Conservation (phyloP, 2,329 filamentous ascomycete species). For the Ophiosphaerella narmari region DNA sequence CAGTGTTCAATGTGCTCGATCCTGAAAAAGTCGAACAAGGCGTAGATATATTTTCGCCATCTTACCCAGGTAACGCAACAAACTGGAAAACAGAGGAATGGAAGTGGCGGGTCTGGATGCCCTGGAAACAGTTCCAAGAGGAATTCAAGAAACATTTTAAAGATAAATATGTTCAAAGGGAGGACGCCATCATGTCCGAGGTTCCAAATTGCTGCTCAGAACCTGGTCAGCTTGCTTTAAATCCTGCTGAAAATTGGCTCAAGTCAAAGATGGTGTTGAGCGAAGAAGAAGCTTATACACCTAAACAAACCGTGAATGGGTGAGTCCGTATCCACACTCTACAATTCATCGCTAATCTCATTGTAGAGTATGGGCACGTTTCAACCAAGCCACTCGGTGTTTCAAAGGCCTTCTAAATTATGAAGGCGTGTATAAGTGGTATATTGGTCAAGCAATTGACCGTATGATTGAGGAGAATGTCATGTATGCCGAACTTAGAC, state of each 20-base stretch:
- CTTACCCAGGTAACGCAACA: slow-evolving; percentile 50
- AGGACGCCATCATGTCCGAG: slow-evolving; percentile 3
- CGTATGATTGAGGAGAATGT: slow-evolving; percentile 68
- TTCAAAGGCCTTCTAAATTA: slow-evolving; percentile 76
- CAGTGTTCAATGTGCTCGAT: slow-evolving; percentile 63
- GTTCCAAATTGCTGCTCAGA: slow-evolving; percentile 20
- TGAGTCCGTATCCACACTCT: slow-evolving; percentile 40
- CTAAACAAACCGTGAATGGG: slow-evolving; percentile 57
- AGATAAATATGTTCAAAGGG: slow-evolving; percentile 12
- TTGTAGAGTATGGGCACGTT: slow-evolving; percentile 59
- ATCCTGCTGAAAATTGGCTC: slow-evolving; percentile 58
- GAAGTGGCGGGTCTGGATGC: slow-evolving; percentile 47
- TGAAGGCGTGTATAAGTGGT: slow-evolving; percentile 63
- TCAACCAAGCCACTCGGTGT: slow-evolving; percentile 71
- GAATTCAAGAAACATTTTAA: slow-evolving; percentile 44
- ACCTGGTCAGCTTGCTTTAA: slow-evolving; percentile 14
- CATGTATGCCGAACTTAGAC: slow-evolving; percentile 72
- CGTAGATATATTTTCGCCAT: slow-evolving; percentile 54
- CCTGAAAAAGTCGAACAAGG: slow-evolving; percentile 26
- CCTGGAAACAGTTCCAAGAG: slow-evolving; percentile 51
- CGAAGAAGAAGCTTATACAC: slow-evolving; percentile 63
- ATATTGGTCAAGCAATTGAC: slow-evolving; percentile 64
- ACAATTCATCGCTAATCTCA: background rate
- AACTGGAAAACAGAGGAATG: slow-evolving; percentile 24
- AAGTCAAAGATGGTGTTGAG: slow-evolving; percentile 65